Conservation (phyloP, 257 asterid species). For the Solanum medicagineum region DNA sequence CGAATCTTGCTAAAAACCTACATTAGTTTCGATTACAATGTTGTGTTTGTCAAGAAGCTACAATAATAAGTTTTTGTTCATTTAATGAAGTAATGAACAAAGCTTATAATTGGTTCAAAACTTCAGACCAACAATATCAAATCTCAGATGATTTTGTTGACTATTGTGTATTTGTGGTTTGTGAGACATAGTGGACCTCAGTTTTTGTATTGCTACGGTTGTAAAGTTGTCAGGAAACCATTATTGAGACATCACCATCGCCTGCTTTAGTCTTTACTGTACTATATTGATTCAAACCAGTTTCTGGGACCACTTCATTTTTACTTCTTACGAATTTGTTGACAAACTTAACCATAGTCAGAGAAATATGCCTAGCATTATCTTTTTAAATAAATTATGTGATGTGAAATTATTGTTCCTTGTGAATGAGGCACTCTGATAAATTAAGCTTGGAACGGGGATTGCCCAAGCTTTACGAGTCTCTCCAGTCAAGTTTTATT, state of each 20-base stretch:
- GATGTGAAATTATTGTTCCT: not conserved
- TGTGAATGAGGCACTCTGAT: not conserved
- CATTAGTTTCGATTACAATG: not conserved
- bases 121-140: not conserved
- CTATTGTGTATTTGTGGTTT: not conserved
- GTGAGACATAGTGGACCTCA: not conserved
- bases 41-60: not conserved
- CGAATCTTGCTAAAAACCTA: not conserved
- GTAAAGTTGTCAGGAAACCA: not conserved
- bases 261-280: not conserved
- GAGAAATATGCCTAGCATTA: not conserved
- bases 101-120: not conserved
- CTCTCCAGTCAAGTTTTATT: not conserved
- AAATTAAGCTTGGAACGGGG: not conserved
- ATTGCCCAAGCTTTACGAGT: not conserved
- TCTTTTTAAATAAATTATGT: not conserved
- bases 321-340: not conserved
- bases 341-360: not conserved
- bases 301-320: not conserved
- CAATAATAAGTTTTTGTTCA: not conserved
- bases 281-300: not conserved
- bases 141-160: not conserved
- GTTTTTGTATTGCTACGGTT: not conserved
- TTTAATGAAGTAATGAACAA: not conserved
- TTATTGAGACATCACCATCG: not conserved